These are phyloP conservation scores for Microthlaspi erraticum DNA, from an alignment of 345 rosid genomes.

Conservation along the genomic window DNA sequence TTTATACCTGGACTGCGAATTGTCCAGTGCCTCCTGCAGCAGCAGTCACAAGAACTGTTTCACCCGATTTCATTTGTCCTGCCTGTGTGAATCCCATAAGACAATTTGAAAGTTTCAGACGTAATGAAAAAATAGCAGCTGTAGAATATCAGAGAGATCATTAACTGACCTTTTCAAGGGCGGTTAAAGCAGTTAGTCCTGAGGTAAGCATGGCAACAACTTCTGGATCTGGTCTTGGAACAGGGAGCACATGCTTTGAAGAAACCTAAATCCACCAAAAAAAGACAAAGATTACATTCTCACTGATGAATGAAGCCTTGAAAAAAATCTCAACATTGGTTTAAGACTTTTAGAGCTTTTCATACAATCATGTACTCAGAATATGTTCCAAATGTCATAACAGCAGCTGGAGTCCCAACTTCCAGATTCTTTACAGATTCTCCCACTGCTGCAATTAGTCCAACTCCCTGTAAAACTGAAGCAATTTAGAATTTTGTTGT, in stretches of 20 bases:
- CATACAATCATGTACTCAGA: constrained; percentile 74
- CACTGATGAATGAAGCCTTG: background rate
- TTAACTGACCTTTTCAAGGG: constrained; percentile 78
- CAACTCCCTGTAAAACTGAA: constrained; percentile 70
- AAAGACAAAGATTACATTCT: background rate
- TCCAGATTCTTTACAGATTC: constrained; percentile 68
- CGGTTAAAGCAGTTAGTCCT: constrained; percentile 93
- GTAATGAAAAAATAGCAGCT: too few relatives aligned
- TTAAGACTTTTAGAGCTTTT: background rate
- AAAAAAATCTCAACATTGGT: constrained; percentile 17
- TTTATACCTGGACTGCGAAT: constrained; percentile 90
- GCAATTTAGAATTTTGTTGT: constrained; percentile 30
- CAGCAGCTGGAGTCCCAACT: constrained; percentile 94
- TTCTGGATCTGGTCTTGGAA: constrained; percentile 94
- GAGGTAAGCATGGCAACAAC: constrained; percentile 99
- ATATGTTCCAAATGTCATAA: constrained; percentile 90
- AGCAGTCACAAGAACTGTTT: constrained; percentile 90
- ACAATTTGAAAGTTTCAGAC: background rate
- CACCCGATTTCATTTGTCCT: constrained; percentile 82
- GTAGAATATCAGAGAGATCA: background rate
- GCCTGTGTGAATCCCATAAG: constrained; percentile 54
- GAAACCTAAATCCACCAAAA: constrained; percentile 56
- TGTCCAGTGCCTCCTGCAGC: constrained; percentile 99
- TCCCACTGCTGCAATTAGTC: constrained; percentile 87
- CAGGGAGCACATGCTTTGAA: constrained; percentile 79